phyloP scores from a whole-genome alignment of 2,329 filamentous ascomycete genomes.

The Aspergillus bombycis region DNA sequence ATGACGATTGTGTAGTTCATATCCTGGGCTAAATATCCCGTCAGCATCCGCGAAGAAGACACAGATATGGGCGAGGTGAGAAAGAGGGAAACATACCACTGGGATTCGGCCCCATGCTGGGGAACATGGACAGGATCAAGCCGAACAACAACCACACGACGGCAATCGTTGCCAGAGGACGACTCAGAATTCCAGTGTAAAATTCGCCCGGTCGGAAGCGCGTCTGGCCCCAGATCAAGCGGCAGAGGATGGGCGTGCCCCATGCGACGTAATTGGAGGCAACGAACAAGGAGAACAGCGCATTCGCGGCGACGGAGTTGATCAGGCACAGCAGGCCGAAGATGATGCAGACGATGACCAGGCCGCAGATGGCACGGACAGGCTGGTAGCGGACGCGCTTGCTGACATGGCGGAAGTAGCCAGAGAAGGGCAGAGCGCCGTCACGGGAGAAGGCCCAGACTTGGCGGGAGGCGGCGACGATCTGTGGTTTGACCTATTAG shows the following conservation, averaged over 20 bases:
- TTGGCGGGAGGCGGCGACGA: constrained; percentile 63
- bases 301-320: constrained; percentile 59
- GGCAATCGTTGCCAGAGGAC: constrained; percentile 57
- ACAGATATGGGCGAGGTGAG: constrained; percentile 5
- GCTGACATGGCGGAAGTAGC: constrained; percentile 60
- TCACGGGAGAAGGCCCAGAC: constrained; percentile 67
- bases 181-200: constrained; percentile 59
- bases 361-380: constrained; percentile 59
- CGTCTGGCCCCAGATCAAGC: constrained; percentile 60
- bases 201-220: constrained; percentile 64
- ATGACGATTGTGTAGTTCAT: constrained; percentile 70
- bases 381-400: constrained; percentile 61
- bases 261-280: constrained; percentile 65
- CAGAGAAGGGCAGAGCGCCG: constrained; percentile 63
- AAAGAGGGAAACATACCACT: constrained; percentile 36
- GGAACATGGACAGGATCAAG: constrained; percentile 63
- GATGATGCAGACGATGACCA: constrained; percentile 54
- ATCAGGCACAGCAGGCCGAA: constrained; percentile 63
- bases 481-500: constrained; percentile 27
- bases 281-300: constrained; percentile 59
- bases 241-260: constrained; percentile 61
- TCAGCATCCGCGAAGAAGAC: neutral
- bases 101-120: constrained; percentile 57
- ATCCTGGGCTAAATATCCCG: constrained; percentile 35
- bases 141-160: constrained; percentile 60